Evolutionary conservation across 352 stramenopile genomes (phyloP).

Genomic region (Globisporangium carolinianum): DNA sequence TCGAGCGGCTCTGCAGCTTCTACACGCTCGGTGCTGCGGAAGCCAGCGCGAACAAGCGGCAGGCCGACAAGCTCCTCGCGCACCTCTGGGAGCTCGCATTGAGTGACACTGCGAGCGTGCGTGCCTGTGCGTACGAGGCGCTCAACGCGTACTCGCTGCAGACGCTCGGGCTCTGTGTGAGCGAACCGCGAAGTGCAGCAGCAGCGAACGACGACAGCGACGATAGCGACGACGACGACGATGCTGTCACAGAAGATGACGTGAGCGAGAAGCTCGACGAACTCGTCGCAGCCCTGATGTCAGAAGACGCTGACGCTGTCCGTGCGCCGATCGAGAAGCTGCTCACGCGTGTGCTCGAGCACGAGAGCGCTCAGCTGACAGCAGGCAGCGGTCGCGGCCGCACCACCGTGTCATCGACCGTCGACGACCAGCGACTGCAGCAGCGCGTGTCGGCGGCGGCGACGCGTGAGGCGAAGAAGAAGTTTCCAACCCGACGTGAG

Average conservation of each 20-base stretch:
- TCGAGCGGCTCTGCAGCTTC: constrained; percentile 47
- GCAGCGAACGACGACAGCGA: constrained; percentile 20
- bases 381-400: constrained; percentile 29
- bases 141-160: constrained; percentile 41
- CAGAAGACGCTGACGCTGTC: constrained; percentile 27
- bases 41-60: constrained; percentile 31
- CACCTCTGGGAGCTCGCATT: constrained; percentile 48
- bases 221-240: constrained; percentile 25
- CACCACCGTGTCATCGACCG: constrained; percentile 23
- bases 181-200: background rate
- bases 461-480: constrained; percentile 50
- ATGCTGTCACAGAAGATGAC: constrained; percentile 24
- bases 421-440: constrained; percentile 14
- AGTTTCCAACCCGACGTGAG: constrained; percentile 23
- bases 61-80: constrained; percentile 31
- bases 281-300: constrained; percentile 28
- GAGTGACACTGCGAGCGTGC: constrained; percentile 24
- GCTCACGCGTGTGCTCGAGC: constrained; percentile 27
- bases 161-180: constrained; percentile 31
- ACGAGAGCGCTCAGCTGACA: constrained; percentile 31
- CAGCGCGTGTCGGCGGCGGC: constrained; percentile 37
- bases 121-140: constrained; percentile 30
- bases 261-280: constrained; percentile 41
- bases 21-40: constrained; percentile 38
- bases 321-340: constrained; percentile 32